Conservation (phyloP, 2,329 filamentous ascomycete species). For the Colletotrichum somersetense region DNA sequence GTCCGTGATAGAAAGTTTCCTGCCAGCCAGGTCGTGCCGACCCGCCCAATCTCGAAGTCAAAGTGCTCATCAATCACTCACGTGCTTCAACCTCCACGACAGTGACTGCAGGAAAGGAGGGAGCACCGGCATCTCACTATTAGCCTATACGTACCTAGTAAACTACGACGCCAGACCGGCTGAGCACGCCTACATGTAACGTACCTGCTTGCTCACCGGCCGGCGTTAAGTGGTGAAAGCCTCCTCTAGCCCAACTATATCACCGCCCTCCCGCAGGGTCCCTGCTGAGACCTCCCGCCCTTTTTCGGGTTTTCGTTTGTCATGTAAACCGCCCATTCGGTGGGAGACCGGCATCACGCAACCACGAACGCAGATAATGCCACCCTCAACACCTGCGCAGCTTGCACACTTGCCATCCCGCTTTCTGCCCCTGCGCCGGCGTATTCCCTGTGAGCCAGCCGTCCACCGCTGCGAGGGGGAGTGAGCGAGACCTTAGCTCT, state of each 20-base stretch:
- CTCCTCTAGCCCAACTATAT: background rate
- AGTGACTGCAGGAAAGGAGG: background rate
- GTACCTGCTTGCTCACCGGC: background rate
- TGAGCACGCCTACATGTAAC: background rate
- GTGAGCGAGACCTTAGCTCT: background rate
- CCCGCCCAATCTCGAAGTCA: background rate
- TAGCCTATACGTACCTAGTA: background rate
- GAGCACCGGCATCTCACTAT: background rate
- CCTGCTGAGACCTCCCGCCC: conserved; percentile 11
- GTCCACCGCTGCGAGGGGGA: background rate
- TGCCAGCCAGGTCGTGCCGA: background rate
- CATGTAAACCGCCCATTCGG: conserved; percentile 42
- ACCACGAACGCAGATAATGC: conserved; percentile 38
- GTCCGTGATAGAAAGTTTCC: background rate
- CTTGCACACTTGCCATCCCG: background rate
- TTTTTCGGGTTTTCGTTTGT: conserved; percentile 38
- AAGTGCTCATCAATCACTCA: background rate
- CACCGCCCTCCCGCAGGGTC: background rate
- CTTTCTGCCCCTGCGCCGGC: background rate
- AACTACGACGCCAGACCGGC: background rate
- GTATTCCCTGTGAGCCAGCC: background rate
- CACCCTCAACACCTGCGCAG: conserved; percentile 2
- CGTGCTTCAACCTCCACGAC: background rate
- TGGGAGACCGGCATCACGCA: conserved; percentile 35
- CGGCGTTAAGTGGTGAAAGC: background rate